Evolutionary conservation across 768 basidiomycete species (phyloP), one percentile per base, ranked within the genome.

Genomic region (Trametes coccinea): DNA sequence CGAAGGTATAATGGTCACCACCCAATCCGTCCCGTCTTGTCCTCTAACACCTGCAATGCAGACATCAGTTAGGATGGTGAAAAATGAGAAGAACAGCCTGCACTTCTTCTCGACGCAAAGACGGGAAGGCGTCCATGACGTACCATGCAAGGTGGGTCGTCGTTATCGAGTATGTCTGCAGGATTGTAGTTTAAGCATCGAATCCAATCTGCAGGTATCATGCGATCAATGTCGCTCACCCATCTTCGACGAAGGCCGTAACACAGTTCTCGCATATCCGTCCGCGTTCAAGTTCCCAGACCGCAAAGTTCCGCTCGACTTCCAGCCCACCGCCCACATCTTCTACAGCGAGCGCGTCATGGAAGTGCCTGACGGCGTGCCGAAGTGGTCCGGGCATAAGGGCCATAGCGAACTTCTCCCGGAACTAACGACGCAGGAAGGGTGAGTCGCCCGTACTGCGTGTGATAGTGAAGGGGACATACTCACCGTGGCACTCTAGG

Each of bases 171-270:
- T 37, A 37, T 37, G 34, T 37, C 34, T 37, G 34, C 14, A 3
- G 14, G 16, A 46, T 17, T 46, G 11, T 4, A 5, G 5, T 22
- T 22, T 22, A 22, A 22, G 22, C 45, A 13, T 17, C n/a, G 5
- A 45, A 9, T 9, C 6, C 4, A 39, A 33, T 2, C 7, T 17
- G 3, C 17, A 69, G 65, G 65, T 71, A 2, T 75, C 73, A 13
- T 74, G 74, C 50, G 48, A 73, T 55, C 48, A 63, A 6, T 74
- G 72, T 45, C 71, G 74, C 11, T 69, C 70, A 3, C 73, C 73
- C 13, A 49, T 75, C 3, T 75, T 75, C 37, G 73, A 75, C 51
- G 74, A 75, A 56, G 74, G 73, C 31, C 66, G 71, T n/a, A 63
- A 67, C 57, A 70, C 67, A 9, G 73, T 75, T 7, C 69, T 74